Evolutionary conservation across 495 filamentous ascomycete genomes (phyloP), one percentile per base, ranked within the genome.

Genomic region (Wilcoxina mikolae): DNA sequence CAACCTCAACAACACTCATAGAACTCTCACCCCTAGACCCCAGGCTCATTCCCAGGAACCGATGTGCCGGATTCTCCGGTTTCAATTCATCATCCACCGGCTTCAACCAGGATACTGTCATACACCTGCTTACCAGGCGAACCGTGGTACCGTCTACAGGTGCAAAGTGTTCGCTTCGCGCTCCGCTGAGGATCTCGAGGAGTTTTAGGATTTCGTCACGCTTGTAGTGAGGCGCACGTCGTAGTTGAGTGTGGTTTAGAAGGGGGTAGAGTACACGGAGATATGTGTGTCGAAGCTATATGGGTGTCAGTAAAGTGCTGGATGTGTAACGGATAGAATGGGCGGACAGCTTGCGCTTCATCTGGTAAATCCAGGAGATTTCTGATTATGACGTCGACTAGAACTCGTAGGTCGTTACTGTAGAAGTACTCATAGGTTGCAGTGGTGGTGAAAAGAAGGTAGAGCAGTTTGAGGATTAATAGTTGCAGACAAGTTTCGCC

Each of bases 371-470:
- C 91, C 33, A 96, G 78, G 11, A 98, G 74, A 60, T 98, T 98
- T 31, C 91, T 87, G 53, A 98, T 86, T 51, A 96, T 84, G 62
- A 98, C 90, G 62, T 98, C 91, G 38, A 96, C 77, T 12, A 98
- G 77, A 11, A 98, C 91, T 39, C 85, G 85, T 5, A 98, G 75
- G 64, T 98, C 91, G 67, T 98, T 98, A 18, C 86, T 94, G 64
- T 95, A 98, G 68, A 98, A 98, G 68, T 96, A 98, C 67, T 98
- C 91, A 68, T 88, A 83, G 0, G 93, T 98, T 25, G 83, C 77
- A 3, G 78, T 77, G 11, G 86, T 95, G 9, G 87, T 94, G 69
- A 96, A 96, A 9, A 96, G 76, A 38, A 98, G 78, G 68, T 94
- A 98, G 25, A 98, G 74, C 17, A 95, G 78, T 65, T 98, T 98